A percentile compares a stretch with the other conserved stretches of the same genome.
These are phyloP conservation scores for Nowakowskiella sp. DNA, from an alignment of 192 early-diverging fungal species.

Conservation along the genomic window DNA sequence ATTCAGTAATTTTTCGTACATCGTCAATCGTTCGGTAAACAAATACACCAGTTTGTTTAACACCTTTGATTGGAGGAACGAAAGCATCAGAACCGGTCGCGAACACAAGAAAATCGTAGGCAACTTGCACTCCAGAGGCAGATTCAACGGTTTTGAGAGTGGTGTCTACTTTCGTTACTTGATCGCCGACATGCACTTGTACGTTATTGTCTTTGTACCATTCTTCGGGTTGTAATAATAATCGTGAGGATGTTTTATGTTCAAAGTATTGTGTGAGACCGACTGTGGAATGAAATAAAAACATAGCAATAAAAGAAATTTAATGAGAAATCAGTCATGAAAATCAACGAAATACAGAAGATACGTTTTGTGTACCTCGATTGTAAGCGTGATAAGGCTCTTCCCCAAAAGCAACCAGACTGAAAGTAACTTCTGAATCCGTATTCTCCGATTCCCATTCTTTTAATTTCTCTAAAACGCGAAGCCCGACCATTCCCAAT, in stretches of 20 bases:
- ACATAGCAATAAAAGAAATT: neutral
- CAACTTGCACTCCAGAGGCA: conserved; percentile 11
- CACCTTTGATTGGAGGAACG: conserved; percentile 42
- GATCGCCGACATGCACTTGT: conserved; percentile 25
- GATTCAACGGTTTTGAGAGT: conserved; percentile 27
- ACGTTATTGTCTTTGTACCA: conserved; percentile 52
- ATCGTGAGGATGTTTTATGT: conserved; percentile 33
- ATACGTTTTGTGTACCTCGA: no score
- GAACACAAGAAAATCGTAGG: conserved; percentile 49
- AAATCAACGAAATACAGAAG: no score
- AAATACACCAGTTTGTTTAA: conserved; percentile 44
- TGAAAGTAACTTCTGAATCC: conserved; percentile 38
- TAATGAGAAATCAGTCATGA: conserved; percentile 2
- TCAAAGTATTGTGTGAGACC: conserved; percentile 56
- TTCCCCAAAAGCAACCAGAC: conserved; percentile 47
- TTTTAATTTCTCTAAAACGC: conserved; percentile 55
- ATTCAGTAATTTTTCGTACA: conserved; percentile 42
- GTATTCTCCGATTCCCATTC: conserved; percentile 40
- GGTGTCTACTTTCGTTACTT: conserved; percentile 32
- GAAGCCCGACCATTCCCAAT: conserved; percentile 63
- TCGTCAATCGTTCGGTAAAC: conserved; percentile 61
- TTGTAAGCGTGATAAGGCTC: conserved; percentile 56
- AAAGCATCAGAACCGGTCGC: conserved; percentile 54
- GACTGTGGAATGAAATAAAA: conserved; percentile 23
- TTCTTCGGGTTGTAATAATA: conserved; percentile 32